Evolutionary conservation across 495 filamentous ascomycete species (phyloP).

Genomic region (Echria macrotheca): DNA sequence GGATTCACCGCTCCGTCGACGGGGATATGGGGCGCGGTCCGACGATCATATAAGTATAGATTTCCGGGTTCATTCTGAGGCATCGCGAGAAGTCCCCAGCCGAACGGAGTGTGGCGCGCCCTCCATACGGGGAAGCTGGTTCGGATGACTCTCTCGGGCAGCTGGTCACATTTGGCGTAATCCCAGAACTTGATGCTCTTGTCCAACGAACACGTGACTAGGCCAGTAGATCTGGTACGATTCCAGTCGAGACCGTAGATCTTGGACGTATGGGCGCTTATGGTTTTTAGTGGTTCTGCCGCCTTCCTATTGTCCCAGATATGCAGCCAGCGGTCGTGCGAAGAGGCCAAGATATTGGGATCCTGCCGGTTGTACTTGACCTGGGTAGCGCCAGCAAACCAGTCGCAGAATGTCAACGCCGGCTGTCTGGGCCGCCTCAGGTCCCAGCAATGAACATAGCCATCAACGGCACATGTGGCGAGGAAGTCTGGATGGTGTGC

Average conservation of each 20-base stretch:
- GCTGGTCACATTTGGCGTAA: constrained; percentile 56
- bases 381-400: constrained; percentile 91
- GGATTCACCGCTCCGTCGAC: constrained; percentile 48
- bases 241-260: constrained; percentile 98
- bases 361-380: constrained; percentile 94
- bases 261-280: constrained; percentile 87
- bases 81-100: constrained; percentile 82
- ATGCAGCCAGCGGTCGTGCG: constrained; percentile 77
- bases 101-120: constrained; percentile 91
- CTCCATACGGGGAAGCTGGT: constrained; percentile 89
- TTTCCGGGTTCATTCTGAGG: constrained; percentile 80
- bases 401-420: constrained; percentile 81
- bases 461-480: constrained; percentile 88
- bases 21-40: constrained; percentile 34
- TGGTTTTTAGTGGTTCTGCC: constrained; percentile 70
- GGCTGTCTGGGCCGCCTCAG: constrained; percentile 69
- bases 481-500: constrained; percentile 86
- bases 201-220: constrained; percentile 87
- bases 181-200: constrained; percentile 95
- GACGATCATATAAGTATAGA: constrained; percentile 80
- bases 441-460: constrained; percentile 93
- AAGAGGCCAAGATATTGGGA: constrained; percentile 77
- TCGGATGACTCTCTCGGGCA: constrained; percentile 66
- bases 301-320: constrained; percentile 90
- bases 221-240: constrained; percentile 58